Conservation (phyloP, 1,139 yeast species). For the Protomyces macrosporus region DNA sequence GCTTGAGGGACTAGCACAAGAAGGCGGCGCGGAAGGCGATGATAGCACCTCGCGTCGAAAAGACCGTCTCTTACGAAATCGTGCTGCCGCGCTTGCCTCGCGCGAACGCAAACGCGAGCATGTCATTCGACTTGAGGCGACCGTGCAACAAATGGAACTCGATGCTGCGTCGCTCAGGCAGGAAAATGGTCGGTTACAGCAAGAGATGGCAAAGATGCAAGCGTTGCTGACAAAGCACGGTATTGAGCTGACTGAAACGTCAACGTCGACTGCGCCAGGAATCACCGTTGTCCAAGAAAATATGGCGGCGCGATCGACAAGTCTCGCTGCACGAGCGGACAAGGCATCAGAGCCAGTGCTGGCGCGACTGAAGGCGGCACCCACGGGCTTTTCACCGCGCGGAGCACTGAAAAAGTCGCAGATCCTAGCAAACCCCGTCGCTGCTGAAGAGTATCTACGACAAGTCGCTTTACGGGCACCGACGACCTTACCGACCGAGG, state of each 20-base stretch:
- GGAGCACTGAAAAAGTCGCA: constrained; percentile 20
- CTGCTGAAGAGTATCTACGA: constrained; percentile 17
- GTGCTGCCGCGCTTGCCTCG: constrained; percentile 23
- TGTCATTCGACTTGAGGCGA: constrained; percentile 16
- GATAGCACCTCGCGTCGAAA: neutral
- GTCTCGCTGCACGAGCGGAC: neutral
- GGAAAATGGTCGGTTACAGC: constrained; percentile 2
- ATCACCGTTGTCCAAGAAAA: neutral
- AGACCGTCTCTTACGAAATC: constrained; percentile 24
- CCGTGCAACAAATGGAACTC: constrained; percentile 10
- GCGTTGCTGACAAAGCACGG: constrained; percentile 2
- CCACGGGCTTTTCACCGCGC: constrained; percentile 24
- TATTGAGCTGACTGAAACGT: neutral
- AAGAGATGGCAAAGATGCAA: constrained; percentile 7
- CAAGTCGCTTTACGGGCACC: neutral
- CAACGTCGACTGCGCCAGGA: neutral
- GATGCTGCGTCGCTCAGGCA: neutral
- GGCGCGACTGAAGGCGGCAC: constrained; percentile 3
- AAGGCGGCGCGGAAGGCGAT: too few species aligned
- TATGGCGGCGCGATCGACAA: neutral
- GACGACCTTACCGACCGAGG: neutral
- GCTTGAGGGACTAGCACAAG: too few species aligned
- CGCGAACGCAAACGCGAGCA: constrained; percentile 25
- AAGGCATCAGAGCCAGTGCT: neutral
- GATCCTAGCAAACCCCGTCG: constrained; percentile 14